Base-by-base conservation (phyloP, 805 yeast species). In the Ogataea thermomethanolica region DNA sequence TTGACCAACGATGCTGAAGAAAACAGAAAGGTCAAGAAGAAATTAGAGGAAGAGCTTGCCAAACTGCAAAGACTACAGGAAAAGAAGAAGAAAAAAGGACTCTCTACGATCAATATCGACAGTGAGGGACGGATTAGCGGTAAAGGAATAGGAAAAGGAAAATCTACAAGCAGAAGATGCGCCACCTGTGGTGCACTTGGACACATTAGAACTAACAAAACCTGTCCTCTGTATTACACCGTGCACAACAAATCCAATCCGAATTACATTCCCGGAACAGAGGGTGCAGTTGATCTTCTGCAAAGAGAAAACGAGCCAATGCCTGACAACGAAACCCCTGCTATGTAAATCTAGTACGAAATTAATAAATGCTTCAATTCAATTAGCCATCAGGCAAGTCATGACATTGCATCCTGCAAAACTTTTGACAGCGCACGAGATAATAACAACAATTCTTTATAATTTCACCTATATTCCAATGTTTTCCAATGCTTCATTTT, bases 101-200 rank as follows among this genome's bases (percentile, higher is more conserved):
- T 59, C 12, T 57, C 62, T 1, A 56, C 64, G 10, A 61, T 61
- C 11, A 62, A 62, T 36, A 55, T 61, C 34, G 67, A 64, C 41
- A 53, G 61, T 35, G 65, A 62, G 35, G 65, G 67, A 7, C 51
- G 68, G 31, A 48, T 74, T 30, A 74, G 78, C 25, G 84, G 81
- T n/a, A 81, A 79, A 50, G 84, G 85, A 17, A 76, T 76, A 29
- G 87, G 86, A 23, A 83, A 83, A 53, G 84, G 84, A 24, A 81
- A 81, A 53, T 72, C 81, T 23, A 79, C 78, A 5, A 81, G 84
- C 7, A 71, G 99, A 59, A 78, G 87, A 56, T 91, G 99, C 66
- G 90, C 95, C 3, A 83, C 93, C 0, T 91, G 99, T 71, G 98
- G 98, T 15, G 93, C 91, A 9, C 73, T 85, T 48, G 99, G 98